phyloP scores from a whole-genome alignment of 192 early-diverging fungal species.

The Helicostylum pulchrum region DNA sequence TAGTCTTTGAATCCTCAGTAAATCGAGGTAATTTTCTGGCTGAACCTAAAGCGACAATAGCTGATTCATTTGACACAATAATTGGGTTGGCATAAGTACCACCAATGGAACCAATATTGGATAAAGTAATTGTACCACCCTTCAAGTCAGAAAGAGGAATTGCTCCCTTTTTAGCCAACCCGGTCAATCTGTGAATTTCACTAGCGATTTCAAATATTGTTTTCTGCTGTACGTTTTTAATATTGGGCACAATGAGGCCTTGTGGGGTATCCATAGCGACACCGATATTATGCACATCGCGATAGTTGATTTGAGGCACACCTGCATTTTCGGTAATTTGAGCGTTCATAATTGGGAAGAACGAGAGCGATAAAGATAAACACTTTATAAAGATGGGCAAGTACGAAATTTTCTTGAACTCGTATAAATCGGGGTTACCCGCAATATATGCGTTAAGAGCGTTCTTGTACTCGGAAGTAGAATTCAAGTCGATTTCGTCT shows the following conservation, averaged over 20 bases:
- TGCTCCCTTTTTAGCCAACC: conserved; percentile 58
- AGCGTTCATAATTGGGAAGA: conserved; percentile 89
- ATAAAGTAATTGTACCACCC: conserved; percentile 88
- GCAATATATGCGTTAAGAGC: conserved; percentile 66
- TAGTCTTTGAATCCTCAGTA: conserved; percentile 40
- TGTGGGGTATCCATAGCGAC: conserved; percentile 96
- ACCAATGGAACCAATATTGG: conserved; percentile 94
- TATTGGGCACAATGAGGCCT: conserved; percentile 90
- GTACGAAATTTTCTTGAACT: conserved; percentile 79
- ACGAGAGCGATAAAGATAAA: conserved; percentile 70
- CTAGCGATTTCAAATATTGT: conserved; percentile 86
- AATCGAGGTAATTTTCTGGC: conserved; percentile 81
- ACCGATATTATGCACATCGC: conserved; percentile 84
- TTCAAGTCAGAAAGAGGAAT: conserved; percentile 66
- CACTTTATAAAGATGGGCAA: conserved; percentile 98
- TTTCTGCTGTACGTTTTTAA: conserved; percentile 85
- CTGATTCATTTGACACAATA: conserved; percentile 77
- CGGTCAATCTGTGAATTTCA: conserved; percentile 76
- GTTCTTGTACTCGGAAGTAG: conserved; percentile 61
- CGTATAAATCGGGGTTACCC: conserved; percentile 39
- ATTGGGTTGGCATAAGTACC: conserved; percentile 91
- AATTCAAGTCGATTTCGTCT: conserved; percentile 84
- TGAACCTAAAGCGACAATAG: conserved; percentile 89
- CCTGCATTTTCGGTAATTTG: conserved; percentile 47
- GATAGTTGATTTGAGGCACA: conserved; percentile 65